Base-by-base conservation (phyloP, 2,329 filamentous ascomycete species). In the Tetracladium maxilliforme region DNA sequence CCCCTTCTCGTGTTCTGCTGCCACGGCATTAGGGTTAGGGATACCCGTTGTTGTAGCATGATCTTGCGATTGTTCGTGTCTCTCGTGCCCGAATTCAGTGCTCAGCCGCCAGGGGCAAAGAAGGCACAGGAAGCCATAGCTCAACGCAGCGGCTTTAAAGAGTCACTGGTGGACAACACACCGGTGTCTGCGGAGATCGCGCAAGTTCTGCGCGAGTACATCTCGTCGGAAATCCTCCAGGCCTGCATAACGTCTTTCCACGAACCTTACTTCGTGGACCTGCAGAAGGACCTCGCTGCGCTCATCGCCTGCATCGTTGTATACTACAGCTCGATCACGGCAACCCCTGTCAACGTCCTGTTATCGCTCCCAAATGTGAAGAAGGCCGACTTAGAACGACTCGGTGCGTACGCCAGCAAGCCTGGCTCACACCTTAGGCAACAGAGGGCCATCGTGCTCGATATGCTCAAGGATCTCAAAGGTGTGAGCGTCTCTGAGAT, bases 221-320 rank as follows among this genome's bases (percentile, higher is more conserved):
- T 95, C 43, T 83, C 75, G 26, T 72, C 73, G 5, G 80, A 93
- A 36, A 82, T 95, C 3, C 66, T 98, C 24, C 82, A 86, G 54
- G 83, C 84, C 1, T 87, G 80, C 41, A 81, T 94, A 45, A 81
- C 76, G 3, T 92, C 81, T 3, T 70, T 98, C 25, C 81, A 95
- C 51, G 90, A 98, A 37, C 76, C 83, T 0, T 94, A 95, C 49
- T 98, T 95, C 49, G 86, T 94, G 17, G 90, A 98, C 38, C 70
- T 92, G 33, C 90, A 98, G 42, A 87, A 86, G 45, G 86, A 98
- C 25, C 64, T 98, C 13, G 87, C 84, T 1, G 69, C 74, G 13
- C 61, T 95, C 19, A 93, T 98, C 33, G 86, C 86, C 0, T 69
- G 75, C 4, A 90, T 95, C 32, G 62, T 93, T 39, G 65, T 77